Evolutionary conservation across 805 yeast species (phyloP), one percentile per base, ranked within the genome.

Genomic region (Dipodascus albidus): DNA sequence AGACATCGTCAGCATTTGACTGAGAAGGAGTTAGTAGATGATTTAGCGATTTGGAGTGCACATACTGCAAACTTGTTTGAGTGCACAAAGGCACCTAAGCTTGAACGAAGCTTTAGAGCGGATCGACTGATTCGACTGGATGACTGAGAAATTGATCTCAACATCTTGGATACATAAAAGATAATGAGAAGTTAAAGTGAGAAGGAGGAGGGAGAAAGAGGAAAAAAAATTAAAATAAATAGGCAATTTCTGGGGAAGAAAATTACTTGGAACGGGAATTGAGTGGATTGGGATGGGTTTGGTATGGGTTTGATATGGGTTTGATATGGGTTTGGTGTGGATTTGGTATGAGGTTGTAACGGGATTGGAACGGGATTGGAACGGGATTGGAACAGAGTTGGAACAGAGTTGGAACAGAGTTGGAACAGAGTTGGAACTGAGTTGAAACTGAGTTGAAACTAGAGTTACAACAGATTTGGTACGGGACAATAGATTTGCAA

Each of bases 1-100:
- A 93, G 47, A 81, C 77, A 72, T 93, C 99, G 54, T 62, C 61
- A 33, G 56, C 65, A 64, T 54, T 41, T 31, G 50, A 23, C 33
- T 47, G 19, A 17, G 4, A 17, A 47, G n/a, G 33, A 6, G 33
- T 27, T 27, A 27, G 33, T 27, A 27, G 33, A 27, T 6, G 33
- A 6, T 6, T 6, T 6, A 27, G 33, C 6, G 9, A 27, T 6
- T 6, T 6, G 11, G 33, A 27, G 9, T 6, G n/a, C 17, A 38
- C 44, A 38, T 38, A 38, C 44, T 38, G 44, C 44, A 38, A 38
- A 38, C 20, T 38, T 38, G 20, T 17, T 38, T 11, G 44, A 6
- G 20, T 38, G 44, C 14, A 38, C 44, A 14, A n/a, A 38, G 44
- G 44, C 44, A 38, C 44, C 44, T 19, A 38, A 38, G 20, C 20